Percentiles rank a stretch among this genome's conserved stretches.
These are phyloP conservation scores for Cercospora brassicicola DNA, from an alignment of 2,329 filamentous ascomycete species.

Conservation along the genomic window DNA sequence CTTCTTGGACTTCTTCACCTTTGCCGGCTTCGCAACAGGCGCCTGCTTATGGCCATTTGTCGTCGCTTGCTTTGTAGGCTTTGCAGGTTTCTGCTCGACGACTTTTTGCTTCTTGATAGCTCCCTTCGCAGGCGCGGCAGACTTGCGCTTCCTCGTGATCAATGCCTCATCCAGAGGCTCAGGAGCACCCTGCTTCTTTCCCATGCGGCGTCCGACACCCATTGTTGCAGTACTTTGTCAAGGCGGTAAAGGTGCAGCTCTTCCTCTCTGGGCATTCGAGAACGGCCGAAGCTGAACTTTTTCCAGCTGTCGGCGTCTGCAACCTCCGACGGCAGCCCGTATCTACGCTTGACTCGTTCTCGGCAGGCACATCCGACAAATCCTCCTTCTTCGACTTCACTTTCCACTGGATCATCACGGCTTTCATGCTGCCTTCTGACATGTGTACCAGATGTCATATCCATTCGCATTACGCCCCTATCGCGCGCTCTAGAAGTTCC, in stretches of 20 bases:
- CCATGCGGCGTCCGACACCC: conserved; percentile 29
- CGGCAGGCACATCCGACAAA: not conserved
- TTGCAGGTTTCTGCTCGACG: conserved; percentile 46
- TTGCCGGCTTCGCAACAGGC: conserved; percentile 3
- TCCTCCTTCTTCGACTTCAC: not conserved
- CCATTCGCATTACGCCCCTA: not conserved
- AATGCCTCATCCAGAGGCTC: conserved; percentile 73
- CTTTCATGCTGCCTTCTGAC: not conserved
- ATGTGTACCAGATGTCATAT: not conserved
- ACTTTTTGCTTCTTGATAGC: conserved; percentile 67
- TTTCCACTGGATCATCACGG: not conserved
- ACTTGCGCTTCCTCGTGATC: conserved; percentile 84
- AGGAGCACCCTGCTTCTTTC: conserved; percentile 82
- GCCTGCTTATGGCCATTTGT: conserved; percentile 38
- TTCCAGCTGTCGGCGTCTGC: conserved; percentile 1
- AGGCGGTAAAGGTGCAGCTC: not conserved
- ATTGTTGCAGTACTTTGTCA: conserved; percentile 11
- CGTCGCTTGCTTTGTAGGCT: conserved; percentile 37
- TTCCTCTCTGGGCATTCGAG: not conserved
- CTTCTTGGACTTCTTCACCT: conserved; percentile 32
- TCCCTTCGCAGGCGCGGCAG: conserved; percentile 57
- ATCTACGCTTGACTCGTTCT: not conserved
- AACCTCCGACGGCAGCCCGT: not conserved
- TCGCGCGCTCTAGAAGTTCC: not conserved
- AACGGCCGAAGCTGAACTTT: conserved; percentile 5